Evolutionary conservation across 2,329 filamentous ascomycete genomes (phyloP).

Genomic region (Amphichorda felina): DNA sequence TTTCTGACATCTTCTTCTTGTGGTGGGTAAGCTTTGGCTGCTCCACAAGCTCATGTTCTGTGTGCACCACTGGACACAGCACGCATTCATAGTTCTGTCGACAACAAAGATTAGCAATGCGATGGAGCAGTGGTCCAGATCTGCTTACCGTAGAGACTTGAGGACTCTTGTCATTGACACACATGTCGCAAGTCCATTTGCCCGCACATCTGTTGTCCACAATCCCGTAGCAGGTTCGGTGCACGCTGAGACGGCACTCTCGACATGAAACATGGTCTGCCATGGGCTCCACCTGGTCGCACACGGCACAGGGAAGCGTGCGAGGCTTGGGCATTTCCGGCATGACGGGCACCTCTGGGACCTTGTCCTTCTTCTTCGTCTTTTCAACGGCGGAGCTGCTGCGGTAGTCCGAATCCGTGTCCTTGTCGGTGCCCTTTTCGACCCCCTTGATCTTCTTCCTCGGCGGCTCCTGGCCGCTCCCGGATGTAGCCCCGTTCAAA

Average conservation of each 20-base stretch:
- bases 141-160: slow-evolving; percentile 74
- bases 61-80: slow-evolving; percentile 74
- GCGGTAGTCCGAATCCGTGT: slow-evolving; percentile 36
- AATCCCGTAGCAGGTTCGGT: slow-evolving; percentile 88
- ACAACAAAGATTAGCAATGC: background rate
- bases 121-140: background rate
- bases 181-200: slow-evolving; percentile 96
- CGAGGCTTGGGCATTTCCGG: slow-evolving; percentile 72
- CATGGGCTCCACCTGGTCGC: slow-evolving; percentile 58
- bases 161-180: slow-evolving; percentile 83
- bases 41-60: slow-evolving; percentile 74
- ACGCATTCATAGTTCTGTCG: slow-evolving; percentile 73
- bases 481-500: slow-evolving; percentile 15
- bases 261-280: slow-evolving; percentile 68
- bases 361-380: slow-evolving; percentile 50
- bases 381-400: slow-evolving; percentile 25
- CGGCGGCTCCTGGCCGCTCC: slow-evolving; percentile 36
- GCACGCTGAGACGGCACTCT: slow-evolving; percentile 84
- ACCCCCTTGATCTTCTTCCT: slow-evolving; percentile 50
- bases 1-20: slow-evolving; percentile 84
- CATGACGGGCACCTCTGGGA: slow-evolving; percentile 28
- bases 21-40: slow-evolving; percentile 36
- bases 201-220: slow-evolving; percentile 52
- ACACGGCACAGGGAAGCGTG: slow-evolving; percentile 75
- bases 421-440: slow-evolving; percentile 30